phyloP scores from a whole-genome alignment of 2,329 filamentous ascomycete species.

The Microcera coccophila region DNA sequence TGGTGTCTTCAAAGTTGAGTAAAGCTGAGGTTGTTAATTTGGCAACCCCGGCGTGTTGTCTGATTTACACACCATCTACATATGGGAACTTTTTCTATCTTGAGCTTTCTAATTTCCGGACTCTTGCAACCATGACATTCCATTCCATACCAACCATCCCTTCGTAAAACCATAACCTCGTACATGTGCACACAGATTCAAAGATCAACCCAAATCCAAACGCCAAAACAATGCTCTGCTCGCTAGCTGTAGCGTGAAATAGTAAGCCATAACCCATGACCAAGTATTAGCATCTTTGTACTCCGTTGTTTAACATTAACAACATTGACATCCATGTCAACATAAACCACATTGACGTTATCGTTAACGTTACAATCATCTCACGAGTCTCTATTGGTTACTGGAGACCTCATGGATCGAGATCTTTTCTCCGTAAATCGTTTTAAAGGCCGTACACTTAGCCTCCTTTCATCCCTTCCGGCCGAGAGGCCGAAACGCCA shows the following conservation, averaged over 20 bases:
- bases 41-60: no score
- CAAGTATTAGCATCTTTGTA: slow-evolving; percentile 1
- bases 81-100: background rate
- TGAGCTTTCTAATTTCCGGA: background rate
- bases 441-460: slow-evolving; percentile 44
- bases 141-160: slow-evolving; percentile 1
- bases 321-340: no score
- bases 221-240: slow-evolving; percentile 18
- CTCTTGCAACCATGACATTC: slow-evolving; percentile 5
- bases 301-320: slow-evolving; percentile 3
- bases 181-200: slow-evolving; percentile 12
- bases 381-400: slow-evolving; percentile 18
- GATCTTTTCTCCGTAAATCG: slow-evolving; percentile 43
- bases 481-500: slow-evolving; percentile 49
- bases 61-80: background rate
- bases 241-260: slow-evolving; percentile 8
- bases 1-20: no score
- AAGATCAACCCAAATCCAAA: slow-evolving; percentile 12
- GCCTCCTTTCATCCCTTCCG: slow-evolving; percentile 38
- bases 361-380: no score
- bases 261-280: background rate
- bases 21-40: no score
- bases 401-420: background rate
- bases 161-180: slow-evolving; percentile 1
- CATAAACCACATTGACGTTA: no score